Evolutionary conservation across 768 basidiomycete genomes (phyloP).

Genomic region (Suillus subaureus): DNA sequence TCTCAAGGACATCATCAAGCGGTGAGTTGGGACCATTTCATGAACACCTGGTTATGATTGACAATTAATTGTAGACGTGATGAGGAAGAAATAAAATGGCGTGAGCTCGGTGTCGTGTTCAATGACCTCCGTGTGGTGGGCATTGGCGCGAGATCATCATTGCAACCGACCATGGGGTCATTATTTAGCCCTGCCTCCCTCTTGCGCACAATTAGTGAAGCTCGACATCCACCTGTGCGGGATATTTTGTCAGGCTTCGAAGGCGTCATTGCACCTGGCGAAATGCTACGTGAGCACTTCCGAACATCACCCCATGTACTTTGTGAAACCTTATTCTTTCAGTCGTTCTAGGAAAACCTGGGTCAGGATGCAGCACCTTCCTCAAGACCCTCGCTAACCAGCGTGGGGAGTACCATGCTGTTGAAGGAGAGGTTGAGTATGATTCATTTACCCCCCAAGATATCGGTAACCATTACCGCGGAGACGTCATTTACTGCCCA

Average conservation of each 20-base stretch:
- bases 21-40: conserved; percentile 13
- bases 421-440: conserved; percentile 46
- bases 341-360: conserved; percentile 87
- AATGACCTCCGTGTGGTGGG: conserved; percentile 55
- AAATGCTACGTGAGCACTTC: conserved; percentile 70
- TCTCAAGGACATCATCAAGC: conserved; percentile 18
- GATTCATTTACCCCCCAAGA: conserved; percentile 47
- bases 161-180: conserved; percentile 55
- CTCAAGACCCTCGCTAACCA: conserved; percentile 55
- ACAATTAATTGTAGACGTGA: conserved; percentile 29
- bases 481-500: conserved; percentile 46
- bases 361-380: conserved; percentile 56
- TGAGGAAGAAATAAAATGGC: conserved; percentile 32
- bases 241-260: conserved; percentile 66
- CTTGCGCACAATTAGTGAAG: conserved; percentile 38
- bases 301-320: conserved; percentile 13
- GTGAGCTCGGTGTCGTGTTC: conserved; percentile 54
- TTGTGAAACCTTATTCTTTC: neutral
- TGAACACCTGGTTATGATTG: neutral
- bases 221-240: conserved; percentile 63
- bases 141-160: conserved; percentile 42
- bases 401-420: conserved; percentile 40
- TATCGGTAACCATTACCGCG: conserved; percentile 48
- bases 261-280: conserved; percentile 65
- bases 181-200: conserved; percentile 48